Conservation (phyloP, 148 eudicot species). For the Simmondsia chinensis region DNA sequence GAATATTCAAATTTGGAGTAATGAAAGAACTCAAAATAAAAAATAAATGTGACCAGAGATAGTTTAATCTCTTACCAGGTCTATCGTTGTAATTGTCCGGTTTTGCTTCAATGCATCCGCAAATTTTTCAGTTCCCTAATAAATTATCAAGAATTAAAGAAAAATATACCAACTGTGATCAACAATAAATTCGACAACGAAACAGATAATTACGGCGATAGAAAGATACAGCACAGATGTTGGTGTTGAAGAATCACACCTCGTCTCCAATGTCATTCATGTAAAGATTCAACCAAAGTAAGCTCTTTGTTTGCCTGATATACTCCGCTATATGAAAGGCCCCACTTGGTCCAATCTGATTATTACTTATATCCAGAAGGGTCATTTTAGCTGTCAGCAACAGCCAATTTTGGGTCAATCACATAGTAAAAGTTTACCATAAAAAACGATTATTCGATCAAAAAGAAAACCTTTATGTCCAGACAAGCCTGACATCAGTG, state of each 20-base stretch:
- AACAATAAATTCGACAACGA: not conserved
- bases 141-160: conserved; percentile 2
- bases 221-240: not conserved
- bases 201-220: no score
- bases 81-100: conserved; percentile 61
- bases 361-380: conserved; percentile 78
- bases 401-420: not conserved
- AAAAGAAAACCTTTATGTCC: conserved; percentile 56
- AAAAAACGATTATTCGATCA: no score
- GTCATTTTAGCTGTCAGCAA: conserved; percentile 36
- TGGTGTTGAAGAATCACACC: conserved; percentile 26
- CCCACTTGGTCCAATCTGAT: conserved; percentile 67
- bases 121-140: conserved; percentile 79
- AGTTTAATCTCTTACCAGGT: conserved; percentile 56
- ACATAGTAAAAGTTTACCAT: not conserved
- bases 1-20: conserved; percentile 4
- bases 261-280: conserved; percentile 94
- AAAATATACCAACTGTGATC: no score
- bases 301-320: conserved; percentile 60
- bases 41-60: not conserved
- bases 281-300: conserved; percentile 64
- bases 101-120: conserved; percentile 90
- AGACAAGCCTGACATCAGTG: conserved; percentile 60
- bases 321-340: conserved; percentile 81
- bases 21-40: not conserved